Base-by-base conservation (phyloP, 176 grass and related monocot species). In the Canna indica region DNA sequence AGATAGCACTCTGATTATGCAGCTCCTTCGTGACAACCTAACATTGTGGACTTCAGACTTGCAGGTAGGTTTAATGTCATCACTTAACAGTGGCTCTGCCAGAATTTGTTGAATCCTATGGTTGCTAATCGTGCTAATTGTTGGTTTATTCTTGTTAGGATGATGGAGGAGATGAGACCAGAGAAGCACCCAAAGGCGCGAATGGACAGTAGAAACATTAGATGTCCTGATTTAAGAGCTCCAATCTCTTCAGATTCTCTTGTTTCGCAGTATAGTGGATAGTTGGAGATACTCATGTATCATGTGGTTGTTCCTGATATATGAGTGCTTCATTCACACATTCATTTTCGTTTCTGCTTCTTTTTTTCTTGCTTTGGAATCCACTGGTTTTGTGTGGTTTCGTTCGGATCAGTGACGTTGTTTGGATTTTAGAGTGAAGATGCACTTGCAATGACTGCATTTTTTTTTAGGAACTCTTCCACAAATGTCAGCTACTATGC, bases 1-100 rank as follows among this genome's bases (percentile, higher is more conserved):
- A 46, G 67, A 69, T 31, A 69, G 67, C 67, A 69, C 67, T 47
- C 39, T 69, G 28, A 69, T 69, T n/a, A 69, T 69, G 67, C 67
- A 69, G 67, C 67, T 69, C 15, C 67, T 69, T 27, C 67, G 67
- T 47, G 67, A 69, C 41, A 69, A 69, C 67, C 67, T 69, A 16
- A 69, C 67, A 24, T 20, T 69, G 25, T 69, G 67, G 67, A 69
- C 67, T 46, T 69, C 67, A 46, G 67, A 69, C 27, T 47, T 69
- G 67, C 67, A 69, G 67, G 67, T 47, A 33, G 11, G 28, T 18
- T 34, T 6, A 59, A 58, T n/a, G 25, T 12, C n/a, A 26, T n/a
- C 25, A 25, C 18, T 10, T 57, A 57, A 5, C 22, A 24, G 9
- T 26, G 18, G 25, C 5, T 57, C 10, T 57, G 5, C 9, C 20